Evolutionary conservation across 2,329 filamentous ascomycete species (phyloP), one percentile per base, ranked within the genome.

Genomic region (Clonostachys byssicola): DNA sequence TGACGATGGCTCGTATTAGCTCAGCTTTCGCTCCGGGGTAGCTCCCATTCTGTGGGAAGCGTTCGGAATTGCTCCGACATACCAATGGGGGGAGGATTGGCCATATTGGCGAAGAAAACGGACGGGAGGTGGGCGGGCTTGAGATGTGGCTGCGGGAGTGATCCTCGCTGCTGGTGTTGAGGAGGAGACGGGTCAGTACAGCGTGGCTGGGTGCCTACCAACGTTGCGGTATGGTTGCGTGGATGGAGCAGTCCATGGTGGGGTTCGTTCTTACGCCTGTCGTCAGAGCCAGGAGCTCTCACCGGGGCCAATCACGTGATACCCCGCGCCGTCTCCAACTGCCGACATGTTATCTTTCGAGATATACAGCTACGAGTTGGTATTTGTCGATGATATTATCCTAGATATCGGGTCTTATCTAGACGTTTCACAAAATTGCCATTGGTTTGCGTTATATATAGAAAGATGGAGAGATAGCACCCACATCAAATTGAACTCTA

Each of bases 71-170:
- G 30, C 5, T 39, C 36, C 10, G 36, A 45, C 51, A 51, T 70
- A 79, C 75, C 75, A 67, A 81, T 81, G 58, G 77, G 77, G 55
- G 75, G 70, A 54, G 68, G 68, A 56, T 67, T 67, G 50, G 76
- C 71, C 77, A 80, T 80, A 48, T 64, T 67, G 54, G 56, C 56
- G 52, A 46, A 34, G 17, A 20, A 42, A 30, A 30, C 36, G 17
- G 20, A 43, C 42, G 34, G 30, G 34, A 43, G 34, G 42, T 17
- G 16, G n/a, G 20, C 16, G 30, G 13, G 16, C 40, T 23, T 18
- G 17, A 17, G 40, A 23, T 23, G 40, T 42, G 17, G 23, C 40
- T 17, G 36, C 36, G 36, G 36, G 36, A n/a, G 36, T n/a, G 14
- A 18, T 39, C 36, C 14, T 39, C 36, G 36, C 36, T 18, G 14